Evolutionary conservation across 129 eudicot species (phyloP).

Genomic region (Smallanthus sonchifolius): DNA sequence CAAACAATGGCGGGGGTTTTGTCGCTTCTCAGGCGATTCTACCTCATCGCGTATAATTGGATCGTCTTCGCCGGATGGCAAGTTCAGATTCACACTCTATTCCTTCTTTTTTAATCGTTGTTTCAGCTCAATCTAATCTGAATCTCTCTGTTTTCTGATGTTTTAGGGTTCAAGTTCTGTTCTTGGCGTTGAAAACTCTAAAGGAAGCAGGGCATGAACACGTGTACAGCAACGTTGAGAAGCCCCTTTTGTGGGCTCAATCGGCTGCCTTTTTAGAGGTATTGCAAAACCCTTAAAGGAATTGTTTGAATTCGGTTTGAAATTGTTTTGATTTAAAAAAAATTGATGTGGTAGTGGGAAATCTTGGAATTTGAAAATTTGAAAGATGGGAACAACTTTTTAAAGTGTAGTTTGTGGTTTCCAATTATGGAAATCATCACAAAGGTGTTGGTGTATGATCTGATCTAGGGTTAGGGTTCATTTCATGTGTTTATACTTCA

Average conservation of each 20-base stretch:
- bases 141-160: not conserved
- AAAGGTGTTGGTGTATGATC: slow-evolving; percentile 3
- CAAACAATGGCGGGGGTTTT: slow-evolving; percentile 44
- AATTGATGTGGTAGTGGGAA: slow-evolving; percentile 8
- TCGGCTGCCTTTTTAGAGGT: slow-evolving; percentile 96
- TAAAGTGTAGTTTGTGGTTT: slow-evolving; percentile 8
- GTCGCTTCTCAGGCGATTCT: slow-evolving; percentile 45
- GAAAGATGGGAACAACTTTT: slow-evolving; percentile 16
- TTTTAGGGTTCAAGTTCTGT: slow-evolving; percentile 72
- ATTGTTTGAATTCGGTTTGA: not conserved
- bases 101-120: not conserved
- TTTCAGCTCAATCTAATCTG: not conserved
- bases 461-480: slow-evolving; percentile 7
- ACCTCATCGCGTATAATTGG: slow-evolving; percentile 78
- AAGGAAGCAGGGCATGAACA: slow-evolving; percentile 62
- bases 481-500: not conserved
- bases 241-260: slow-evolving; percentile 81
- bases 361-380: slow-evolving; percentile 4
- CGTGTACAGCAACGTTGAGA: slow-evolving; percentile 76
- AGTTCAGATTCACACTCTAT: not conserved
- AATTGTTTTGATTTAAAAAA: not conserved
- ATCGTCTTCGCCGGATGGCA: slow-evolving; percentile 79
- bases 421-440: slow-evolving; percentile 5
- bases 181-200: slow-evolving; percentile 63
- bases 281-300: slow-evolving; percentile 10